Evolutionary conservation across 345 rosid genomes (phyloP).

Genomic region (Nephelium lappaceum): DNA sequence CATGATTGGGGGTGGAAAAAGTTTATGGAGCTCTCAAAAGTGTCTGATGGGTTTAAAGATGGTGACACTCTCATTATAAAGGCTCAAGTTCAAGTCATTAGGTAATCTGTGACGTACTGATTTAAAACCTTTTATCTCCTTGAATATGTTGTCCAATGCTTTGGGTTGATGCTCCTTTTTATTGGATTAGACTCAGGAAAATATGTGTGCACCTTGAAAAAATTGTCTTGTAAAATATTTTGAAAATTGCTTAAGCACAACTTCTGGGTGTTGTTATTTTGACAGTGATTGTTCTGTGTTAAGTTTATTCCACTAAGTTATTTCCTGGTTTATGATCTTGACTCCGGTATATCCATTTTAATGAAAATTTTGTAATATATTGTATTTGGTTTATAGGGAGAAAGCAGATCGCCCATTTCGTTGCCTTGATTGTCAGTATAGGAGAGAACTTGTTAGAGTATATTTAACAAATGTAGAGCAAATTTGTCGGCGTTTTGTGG

Average conservation of each 20-base stretch:
- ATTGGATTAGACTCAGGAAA: not conserved
- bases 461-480: conserved; percentile 88
- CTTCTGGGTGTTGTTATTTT: not conserved
- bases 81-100: conserved; percentile 97
- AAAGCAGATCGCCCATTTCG: conserved; percentile 89
- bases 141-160: not conserved
- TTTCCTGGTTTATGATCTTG: not conserved
- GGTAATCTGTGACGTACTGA: conserved; percentile 42
- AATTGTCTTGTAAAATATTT: not conserved
- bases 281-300: not conserved
- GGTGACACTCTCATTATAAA: conserved; percentile 80
- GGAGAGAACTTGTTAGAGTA: conserved; percentile 93
- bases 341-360: not conserved
- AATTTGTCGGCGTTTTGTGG: conserved; percentile 82
- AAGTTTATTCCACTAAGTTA: not conserved
- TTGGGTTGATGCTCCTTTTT: not conserved
- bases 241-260: not conserved
- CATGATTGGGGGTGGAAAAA: conserved; percentile 99
- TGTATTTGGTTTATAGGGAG: conserved; percentile 57
- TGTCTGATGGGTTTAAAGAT: conserved; percentile 83
- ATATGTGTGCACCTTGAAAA: not conserved
- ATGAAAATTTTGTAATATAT: conserved; percentile 1
- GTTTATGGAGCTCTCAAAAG: conserved; percentile 85
- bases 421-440: conserved; percentile 82
- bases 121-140: not conserved